Evolutionary conservation across 2,329 filamentous ascomycete genomes (phyloP), one percentile per base, ranked within the genome.

Genomic region (Taxawa tesnikishii): DNA sequence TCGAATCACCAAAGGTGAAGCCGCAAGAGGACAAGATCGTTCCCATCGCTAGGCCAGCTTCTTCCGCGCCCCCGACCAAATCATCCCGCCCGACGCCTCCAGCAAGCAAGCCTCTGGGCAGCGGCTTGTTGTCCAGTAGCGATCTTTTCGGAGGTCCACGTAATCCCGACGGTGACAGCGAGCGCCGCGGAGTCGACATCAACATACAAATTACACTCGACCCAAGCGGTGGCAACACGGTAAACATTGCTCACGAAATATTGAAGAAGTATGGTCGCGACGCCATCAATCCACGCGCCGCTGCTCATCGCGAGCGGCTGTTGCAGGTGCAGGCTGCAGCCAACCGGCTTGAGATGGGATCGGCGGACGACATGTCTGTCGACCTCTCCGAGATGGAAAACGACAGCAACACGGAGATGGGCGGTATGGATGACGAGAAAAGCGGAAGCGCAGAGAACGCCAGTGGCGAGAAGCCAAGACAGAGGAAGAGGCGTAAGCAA

Each of bases 181-280:
- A 53, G 34, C 43, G 52, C 37, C 55, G 60, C 64, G 36, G 73
- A 71, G 3, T 85, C 76, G 25, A 93, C 75, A 94, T 98, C 40
- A 72, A 92, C 32, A 69, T 98, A 12, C 77, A 81, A 34, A 78
- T 98, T 36, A 75, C 82, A 0, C 68, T 98, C 24, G 73, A 79
- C 36, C 83, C 84, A 25, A 76, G 83, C 45, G 79, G 74, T 21
- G 94, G 94, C 54, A 84, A 88, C 43, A 88, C 92, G 39, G 75
- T 98, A 59, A 96, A 96, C 55, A 94, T 96, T 43, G 87, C 88
- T 48, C 83, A 84, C 27, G 68, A 96, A 57, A 90, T 92, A 8
- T 84, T 94, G 56, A 85, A 92, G 41, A 81, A 79, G 40, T 96
- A 94, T 53, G 90, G 90, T 15, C 94, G 88, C 67, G 85, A 92